These are phyloP conservation scores for Populus trichocarpa DNA, from an alignment of 441 rosid genomes.

Conservation along the genomic window DNA sequence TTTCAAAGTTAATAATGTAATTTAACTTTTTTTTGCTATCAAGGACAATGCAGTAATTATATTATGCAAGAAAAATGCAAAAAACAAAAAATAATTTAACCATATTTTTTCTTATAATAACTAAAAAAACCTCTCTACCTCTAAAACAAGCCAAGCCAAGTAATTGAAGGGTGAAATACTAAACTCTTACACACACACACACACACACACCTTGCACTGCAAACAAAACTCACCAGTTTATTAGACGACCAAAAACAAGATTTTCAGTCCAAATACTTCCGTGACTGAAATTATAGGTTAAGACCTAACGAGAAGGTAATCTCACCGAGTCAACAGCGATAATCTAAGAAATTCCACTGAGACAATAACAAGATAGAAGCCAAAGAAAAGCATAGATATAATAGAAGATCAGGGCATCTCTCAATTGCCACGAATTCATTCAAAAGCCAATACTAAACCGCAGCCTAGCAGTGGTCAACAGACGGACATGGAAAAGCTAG, in stretches of 20 bases:
- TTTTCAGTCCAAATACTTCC: background rate
- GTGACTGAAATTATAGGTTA: no score
- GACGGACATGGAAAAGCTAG: background rate
- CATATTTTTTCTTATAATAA: no score
- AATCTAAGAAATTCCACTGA: background rate
- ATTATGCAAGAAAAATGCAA: no score
- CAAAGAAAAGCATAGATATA: background rate
- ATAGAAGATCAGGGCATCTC: background rate
- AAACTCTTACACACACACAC: no score
- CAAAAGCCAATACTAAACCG: background rate
- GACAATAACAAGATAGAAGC: background rate
- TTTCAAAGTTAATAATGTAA: no score
- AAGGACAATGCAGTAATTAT: no score
- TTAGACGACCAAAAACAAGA: background rate
- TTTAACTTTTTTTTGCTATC: no score
- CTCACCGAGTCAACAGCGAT: background rate
- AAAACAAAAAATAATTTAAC: no score
- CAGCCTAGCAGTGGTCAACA: background rate
- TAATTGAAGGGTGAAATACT: no score
- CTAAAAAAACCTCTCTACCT: no score
- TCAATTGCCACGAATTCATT: background rate
- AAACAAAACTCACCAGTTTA: background rate
- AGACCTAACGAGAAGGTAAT: background rate
- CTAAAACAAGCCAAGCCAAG: no score
- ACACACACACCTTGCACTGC: slow-evolving; percentile 58